Base-by-base conservation (phyloP, 2,329 filamentous ascomycete species). In the Exophiala spinifera region DNA sequence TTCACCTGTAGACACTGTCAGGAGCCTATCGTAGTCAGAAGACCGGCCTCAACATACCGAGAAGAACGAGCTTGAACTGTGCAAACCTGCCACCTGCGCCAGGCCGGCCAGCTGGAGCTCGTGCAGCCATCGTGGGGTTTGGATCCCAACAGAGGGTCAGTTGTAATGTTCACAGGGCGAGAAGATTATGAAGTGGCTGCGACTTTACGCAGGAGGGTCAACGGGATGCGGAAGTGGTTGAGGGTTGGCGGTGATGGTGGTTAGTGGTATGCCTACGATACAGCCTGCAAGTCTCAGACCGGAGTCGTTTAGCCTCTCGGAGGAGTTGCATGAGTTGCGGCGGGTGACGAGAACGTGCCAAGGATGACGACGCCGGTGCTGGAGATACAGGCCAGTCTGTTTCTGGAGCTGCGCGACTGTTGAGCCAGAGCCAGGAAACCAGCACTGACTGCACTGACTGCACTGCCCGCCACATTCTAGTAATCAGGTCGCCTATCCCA, bases 1-100 rank as follows among this genome's bases (percentile, higher is more conserved):
- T 80, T 99, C 94, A 73, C 94, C 92, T 97, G 71, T n/a, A 47
- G 64, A 51, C 54, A 53, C 61, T 47, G 69, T 80, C 69, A 80
- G 75, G 61, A 15, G 8, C 33, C 23, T 20, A 15, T 43, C 48
- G 28, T 23, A 39, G 25, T 45, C 5, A 25, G 19, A 23, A 15
- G 21, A 31, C 5, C 20, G 39, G 49, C 46, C 49, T 51, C 17
- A 54, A 69, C 87, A 65, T 83, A 97, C 94, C 94, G 63, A 99
- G 82, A 70, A 99, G 80, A 63, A 99, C 94, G 67, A 99, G 83
- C 82, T 99, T 99, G 79, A 99, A 99, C 81, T 99, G 94, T 67
- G 94, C 92, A 75, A 99, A 97, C 69, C 92, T 86, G 55, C 63
- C 61, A 59, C 62, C 62, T 75, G 88, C 82, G 67, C 81, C 81